Evolutionary conservation across 345 rosid species (phyloP).

Genomic region (Eucalyptus virginea): DNA sequence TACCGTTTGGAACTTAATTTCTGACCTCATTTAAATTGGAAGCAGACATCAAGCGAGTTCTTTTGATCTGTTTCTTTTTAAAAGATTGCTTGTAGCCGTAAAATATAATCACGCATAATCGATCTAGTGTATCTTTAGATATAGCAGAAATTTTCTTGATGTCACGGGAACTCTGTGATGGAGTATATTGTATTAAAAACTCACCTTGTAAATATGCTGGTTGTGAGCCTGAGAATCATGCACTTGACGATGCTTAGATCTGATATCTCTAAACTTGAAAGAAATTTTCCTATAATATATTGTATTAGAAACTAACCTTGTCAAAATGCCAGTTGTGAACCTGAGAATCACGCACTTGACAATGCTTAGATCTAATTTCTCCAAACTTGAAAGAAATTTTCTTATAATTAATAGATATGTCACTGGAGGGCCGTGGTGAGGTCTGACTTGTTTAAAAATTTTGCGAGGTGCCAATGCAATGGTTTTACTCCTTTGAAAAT

Average conservation of each 20-base stretch:
- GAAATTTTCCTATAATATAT: not conserved
- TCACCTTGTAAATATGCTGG: not conserved
- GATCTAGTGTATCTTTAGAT: not conserved
- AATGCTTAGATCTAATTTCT: too few species aligned
- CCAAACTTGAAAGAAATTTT: too few species aligned
- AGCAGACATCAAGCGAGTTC: not conserved
- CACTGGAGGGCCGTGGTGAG: not conserved
- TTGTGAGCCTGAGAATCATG: not conserved
- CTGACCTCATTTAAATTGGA: not conserved
- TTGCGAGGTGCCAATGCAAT: not conserved
- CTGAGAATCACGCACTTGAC: too few species aligned
- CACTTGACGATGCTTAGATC: not conserved
- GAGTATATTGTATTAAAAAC: not conserved
- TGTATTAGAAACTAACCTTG: not conserved
- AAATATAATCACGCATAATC: not conserved
- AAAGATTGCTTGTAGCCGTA: not conserved
- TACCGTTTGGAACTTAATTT: not conserved
- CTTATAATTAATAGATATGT: not conserved
- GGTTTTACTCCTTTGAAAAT: not conserved
- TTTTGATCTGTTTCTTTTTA: not conserved
- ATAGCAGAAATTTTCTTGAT: not conserved
- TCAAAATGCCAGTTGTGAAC: fast-evolving
- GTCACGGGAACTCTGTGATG: not conserved
- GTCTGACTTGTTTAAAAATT: not conserved
- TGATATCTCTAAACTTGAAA: not conserved